Evolutionary conservation across 148 eudicot genomes (phyloP).

Genomic region (Rhododendron williamsianum): DNA sequence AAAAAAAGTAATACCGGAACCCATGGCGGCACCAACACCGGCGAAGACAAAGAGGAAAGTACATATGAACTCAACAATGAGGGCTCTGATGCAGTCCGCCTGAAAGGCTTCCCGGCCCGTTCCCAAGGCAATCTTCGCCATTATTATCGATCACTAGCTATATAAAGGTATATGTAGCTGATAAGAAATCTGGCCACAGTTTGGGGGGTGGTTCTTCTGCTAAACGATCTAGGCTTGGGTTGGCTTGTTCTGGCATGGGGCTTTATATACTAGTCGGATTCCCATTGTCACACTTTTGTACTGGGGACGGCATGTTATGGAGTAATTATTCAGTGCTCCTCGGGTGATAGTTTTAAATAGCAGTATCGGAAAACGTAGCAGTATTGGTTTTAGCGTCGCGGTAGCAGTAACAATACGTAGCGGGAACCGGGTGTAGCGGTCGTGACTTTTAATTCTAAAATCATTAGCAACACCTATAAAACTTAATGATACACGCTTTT

Average conservation of each 20-base stretch:
- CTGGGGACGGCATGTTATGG: not conserved
- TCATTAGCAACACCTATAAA: too few relatives aligned
- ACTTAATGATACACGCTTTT: too few relatives aligned
- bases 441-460: too few relatives aligned
- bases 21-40: conserved; percentile 90
- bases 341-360: too few relatives aligned
- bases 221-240: not conserved
- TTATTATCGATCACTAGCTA: not conserved
- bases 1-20: conserved; percentile 35
- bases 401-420: too few relatives aligned
- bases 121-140: conserved; percentile 81
- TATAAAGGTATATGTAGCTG: not conserved
- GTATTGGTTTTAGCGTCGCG: too few relatives aligned
- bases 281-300: not conserved
- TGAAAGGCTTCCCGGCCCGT: conserved; percentile 46
- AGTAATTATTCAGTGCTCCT: too few relatives aligned
- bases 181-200: not conserved
- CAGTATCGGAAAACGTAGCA: too few relatives aligned
- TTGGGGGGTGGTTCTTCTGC: not conserved
- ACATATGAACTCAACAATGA: conserved; percentile 73
- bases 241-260: not conserved
- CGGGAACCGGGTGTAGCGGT: too few relatives aligned
- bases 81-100: conserved; percentile 71
- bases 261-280: not conserved
- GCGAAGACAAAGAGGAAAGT: conserved; percentile 89